These are phyloP conservation scores for Sphenostylis stenocarpa DNA, from an alignment of 306 rosid species.

Conservation along the genomic window DNA sequence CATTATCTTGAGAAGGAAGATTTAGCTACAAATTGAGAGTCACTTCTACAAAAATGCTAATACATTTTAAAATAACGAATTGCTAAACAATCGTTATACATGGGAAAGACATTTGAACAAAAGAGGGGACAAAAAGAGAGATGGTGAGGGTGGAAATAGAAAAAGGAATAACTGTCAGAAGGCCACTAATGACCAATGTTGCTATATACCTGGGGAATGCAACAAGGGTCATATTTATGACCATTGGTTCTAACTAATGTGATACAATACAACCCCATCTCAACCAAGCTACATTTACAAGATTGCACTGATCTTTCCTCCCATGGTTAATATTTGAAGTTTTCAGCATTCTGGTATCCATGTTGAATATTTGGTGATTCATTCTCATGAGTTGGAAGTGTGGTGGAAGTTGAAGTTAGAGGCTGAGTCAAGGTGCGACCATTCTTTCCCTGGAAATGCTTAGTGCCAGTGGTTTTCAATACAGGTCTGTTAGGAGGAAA, in stretches of 20 bases:
- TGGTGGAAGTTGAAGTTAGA: slow-evolving; percentile 47
- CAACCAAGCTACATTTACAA: slow-evolving; percentile 32
- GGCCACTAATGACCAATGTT: slow-evolving; percentile 1
- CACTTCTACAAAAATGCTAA: neutral
- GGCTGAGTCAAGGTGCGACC: slow-evolving; percentile 43
- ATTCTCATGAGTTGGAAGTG: slow-evolving; percentile 54
- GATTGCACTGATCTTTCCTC: neutral
- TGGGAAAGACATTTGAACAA: neutral
- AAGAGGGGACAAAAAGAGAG: neutral
- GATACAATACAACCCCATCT: slow-evolving; percentile 25
- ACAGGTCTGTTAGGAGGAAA: slow-evolving; percentile 46
- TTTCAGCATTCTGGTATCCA: slow-evolving; percentile 26
- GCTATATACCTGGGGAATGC: slow-evolving; percentile 22
- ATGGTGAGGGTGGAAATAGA: neutral
- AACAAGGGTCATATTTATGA: neutral
- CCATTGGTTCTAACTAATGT: slow-evolving; percentile 18
- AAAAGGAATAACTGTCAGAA: slow-evolving; percentile 6
- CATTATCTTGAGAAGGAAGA: neutral
- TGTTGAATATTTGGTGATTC: slow-evolving; percentile 73
- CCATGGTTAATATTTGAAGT: neutral
- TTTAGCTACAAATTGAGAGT: neutral
- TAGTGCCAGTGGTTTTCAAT: slow-evolving; percentile 48
- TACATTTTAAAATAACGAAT: neutral
- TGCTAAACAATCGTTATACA: neutral
- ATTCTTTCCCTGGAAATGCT: slow-evolving; percentile 44